A percentile compares a stretch with the other conserved stretches of the same genome.
phyloP scores from a whole-genome alignment of 768 basidiomycete genomes.

The Cystoderma amianthinum region DNA sequence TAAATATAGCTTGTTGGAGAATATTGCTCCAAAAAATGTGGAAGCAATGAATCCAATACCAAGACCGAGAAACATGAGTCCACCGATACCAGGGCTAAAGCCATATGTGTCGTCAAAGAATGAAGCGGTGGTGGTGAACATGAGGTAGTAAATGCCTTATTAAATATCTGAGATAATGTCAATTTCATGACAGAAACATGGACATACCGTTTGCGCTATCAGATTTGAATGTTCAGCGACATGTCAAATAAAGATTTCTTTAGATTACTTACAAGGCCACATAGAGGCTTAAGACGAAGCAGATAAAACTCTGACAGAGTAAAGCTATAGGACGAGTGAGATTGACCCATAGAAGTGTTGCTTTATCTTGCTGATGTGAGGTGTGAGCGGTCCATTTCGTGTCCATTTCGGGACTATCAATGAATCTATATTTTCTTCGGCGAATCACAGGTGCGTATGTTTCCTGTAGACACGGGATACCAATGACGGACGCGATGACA shows the following conservation, averaged over 20 bases:
- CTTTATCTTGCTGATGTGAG: no score
- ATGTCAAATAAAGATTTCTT: background rate
- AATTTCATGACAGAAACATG: background rate
- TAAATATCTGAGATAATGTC: conserved; percentile 3
- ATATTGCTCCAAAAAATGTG: conserved; percentile 39
- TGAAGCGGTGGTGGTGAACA: conserved; percentile 65
- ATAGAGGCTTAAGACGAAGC: no score
- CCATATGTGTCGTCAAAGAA: conserved; percentile 47
- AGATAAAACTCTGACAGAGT: no score
- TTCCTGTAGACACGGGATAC: no score
- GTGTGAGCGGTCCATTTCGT: no score
- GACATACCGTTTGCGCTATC: background rate
- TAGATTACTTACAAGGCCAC: conserved; percentile 1
- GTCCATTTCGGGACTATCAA: no score
- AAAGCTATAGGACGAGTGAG: no score
- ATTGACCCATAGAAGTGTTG: no score
- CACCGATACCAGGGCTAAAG: conserved; percentile 45
- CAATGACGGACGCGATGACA: no score
- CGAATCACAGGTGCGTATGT: no score
- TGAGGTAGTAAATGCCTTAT: conserved; percentile 59
- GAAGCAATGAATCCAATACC: conserved; percentile 48
- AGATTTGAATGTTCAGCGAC: background rate
- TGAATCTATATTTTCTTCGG: no score
- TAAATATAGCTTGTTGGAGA: conserved; percentile 41
- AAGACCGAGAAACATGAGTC: conserved; percentile 47